Percentiles rank a stretch among this genome's conserved stretches.
These are phyloP conservation scores for Leishmania lainsoni DNA, from an alignment of 208 protist genomes.

Conservation along the genomic window DNA sequence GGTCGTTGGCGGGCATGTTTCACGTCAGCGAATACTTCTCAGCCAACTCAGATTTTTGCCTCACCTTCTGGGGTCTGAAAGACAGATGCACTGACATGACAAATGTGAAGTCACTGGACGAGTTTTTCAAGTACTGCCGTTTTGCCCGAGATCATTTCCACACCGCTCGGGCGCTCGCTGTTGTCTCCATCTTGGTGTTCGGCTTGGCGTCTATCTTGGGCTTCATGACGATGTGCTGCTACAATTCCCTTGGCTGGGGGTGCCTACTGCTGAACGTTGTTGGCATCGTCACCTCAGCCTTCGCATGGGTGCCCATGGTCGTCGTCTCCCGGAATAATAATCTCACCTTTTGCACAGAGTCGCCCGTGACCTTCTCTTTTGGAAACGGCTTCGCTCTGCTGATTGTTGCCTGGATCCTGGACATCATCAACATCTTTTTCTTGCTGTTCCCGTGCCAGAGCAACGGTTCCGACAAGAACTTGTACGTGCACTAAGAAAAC, in stretches of 20 bases:
- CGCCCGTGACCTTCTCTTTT: slow-evolving; percentile 15
- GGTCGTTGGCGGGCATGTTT: too few species aligned
- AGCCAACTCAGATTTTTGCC: too few species aligned
- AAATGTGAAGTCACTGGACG: too few species aligned
- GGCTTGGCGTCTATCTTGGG: slow-evolving; percentile 23
- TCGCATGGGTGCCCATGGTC: slow-evolving; percentile 45
- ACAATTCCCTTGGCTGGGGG: slow-evolving; percentile 36
- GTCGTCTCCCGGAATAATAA: slow-evolving; percentile 19
- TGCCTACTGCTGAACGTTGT: slow-evolving; percentile 39
- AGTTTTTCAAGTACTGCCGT: too few species aligned
- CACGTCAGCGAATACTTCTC: too few species aligned
- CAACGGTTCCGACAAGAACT: too few species aligned
- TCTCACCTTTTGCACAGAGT: background rate
- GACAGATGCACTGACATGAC: slow-evolving; percentile 13
- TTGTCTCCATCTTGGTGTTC: slow-evolving; percentile 32
- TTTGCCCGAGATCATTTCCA: slow-evolving; percentile 35
- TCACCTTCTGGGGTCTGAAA: background rate
- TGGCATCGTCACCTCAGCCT: slow-evolving; percentile 16
- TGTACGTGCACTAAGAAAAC: background rate
- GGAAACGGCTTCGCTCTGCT: slow-evolving; percentile 40
- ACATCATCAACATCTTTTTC: slow-evolving; percentile 43
- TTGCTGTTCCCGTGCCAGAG: slow-evolving; percentile 18
- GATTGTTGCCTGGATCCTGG: slow-evolving; percentile 36
- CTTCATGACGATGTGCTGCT: slow-evolving; percentile 47
- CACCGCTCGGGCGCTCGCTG: slow-evolving; percentile 25